Conservation (phyloP, 78 protist genomes). For the Dictyostelium intermedium region DNA sequence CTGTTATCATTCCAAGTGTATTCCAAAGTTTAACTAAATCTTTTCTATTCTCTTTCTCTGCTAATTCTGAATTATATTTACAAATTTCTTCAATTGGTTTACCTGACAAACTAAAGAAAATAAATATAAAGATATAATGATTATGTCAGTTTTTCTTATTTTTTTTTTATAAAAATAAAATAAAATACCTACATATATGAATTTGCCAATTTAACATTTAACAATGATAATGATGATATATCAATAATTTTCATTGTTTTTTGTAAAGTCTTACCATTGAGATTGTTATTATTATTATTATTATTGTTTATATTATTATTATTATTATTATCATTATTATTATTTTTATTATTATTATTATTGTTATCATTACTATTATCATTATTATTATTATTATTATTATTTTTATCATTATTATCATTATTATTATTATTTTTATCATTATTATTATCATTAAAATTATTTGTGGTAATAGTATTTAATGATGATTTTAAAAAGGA, state of each 20-base stretch:
- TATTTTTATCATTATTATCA: not conserved
- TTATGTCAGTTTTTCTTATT: not conserved
- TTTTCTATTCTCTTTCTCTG: slow-evolving; percentile 49
- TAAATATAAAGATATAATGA: not conserved
- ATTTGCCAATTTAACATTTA: slow-evolving; percentile 31
- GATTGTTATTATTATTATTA: not conserved
- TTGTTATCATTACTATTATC: not conserved
- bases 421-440: not conserved
- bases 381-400: not conserved
- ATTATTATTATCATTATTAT: not conserved
- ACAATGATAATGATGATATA: slow-evolving; percentile 24
- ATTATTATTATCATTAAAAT: not conserved
- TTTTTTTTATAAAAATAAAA: too few relatives aligned
- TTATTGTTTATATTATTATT: too few relatives aligned
- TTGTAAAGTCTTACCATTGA: not conserved
- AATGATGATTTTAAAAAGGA: not conserved
- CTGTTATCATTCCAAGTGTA: slow-evolving; percentile 19
- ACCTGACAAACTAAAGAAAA: slow-evolving; percentile 26
- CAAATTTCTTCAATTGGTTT: slow-evolving; percentile 51
- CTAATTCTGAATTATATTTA: slow-evolving; percentile 24
- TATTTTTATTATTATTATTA: too few relatives aligned
- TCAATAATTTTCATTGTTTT: slow-evolving; percentile 16
- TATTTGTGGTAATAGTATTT: too few relatives aligned
- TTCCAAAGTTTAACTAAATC: slow-evolving; percentile 66
- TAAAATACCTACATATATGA: slow-evolving; percentile 19